These are phyloP conservation scores for Phlegmacium glaucopus DNA, from an alignment of 768 basidiomycete genomes.

Conservation along the genomic window DNA sequence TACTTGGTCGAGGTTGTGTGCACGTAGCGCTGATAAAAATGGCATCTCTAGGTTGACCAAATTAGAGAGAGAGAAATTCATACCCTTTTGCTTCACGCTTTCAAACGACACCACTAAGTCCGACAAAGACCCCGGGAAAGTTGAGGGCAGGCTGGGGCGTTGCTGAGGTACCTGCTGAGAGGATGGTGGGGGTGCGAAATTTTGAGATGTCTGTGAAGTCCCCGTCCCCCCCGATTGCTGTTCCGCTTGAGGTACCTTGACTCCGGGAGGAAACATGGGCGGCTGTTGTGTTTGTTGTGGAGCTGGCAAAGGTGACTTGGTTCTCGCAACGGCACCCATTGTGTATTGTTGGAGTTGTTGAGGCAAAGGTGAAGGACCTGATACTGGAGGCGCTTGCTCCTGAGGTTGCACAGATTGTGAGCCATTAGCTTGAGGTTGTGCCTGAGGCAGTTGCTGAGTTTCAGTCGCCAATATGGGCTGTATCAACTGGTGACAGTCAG, in stretches of 20 bases:
- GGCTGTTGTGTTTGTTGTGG: conserved; percentile 51
- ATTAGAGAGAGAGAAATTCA: conserved; percentile 6
- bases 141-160: conserved; percentile 33
- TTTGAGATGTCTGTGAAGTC: conserved; percentile 33
- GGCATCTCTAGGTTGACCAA: background rate
- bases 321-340: conserved; percentile 10
- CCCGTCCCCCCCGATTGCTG: conserved; percentile 24
- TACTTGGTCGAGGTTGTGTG: conserved; percentile 85
- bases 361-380: conserved; percentile 38
- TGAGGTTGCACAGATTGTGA: conserved; percentile 20
- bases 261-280: conserved; percentile 68
- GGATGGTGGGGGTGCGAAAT: conserved; percentile 49
- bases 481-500: conserved; percentile 5
- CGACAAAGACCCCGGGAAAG: conserved; percentile 82
- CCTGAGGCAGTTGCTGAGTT: conserved; percentile 32
- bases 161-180: conserved; percentile 40
- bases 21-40: conserved; percentile 56
- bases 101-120: conserved; percentile 95
- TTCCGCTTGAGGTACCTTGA: conserved; percentile 51
- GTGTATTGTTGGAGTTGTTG: conserved; percentile 39
- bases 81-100: conserved; percentile 95
- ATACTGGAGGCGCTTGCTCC: conserved; percentile 24
- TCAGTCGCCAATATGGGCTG: conserved; percentile 38
- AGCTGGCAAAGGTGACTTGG: conserved; percentile 34
- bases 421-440: conserved; percentile 27